Evolutionary conservation across 2,329 filamentous ascomycete genomes (phyloP).

Genomic region (Fusarium verticillioides): DNA sequence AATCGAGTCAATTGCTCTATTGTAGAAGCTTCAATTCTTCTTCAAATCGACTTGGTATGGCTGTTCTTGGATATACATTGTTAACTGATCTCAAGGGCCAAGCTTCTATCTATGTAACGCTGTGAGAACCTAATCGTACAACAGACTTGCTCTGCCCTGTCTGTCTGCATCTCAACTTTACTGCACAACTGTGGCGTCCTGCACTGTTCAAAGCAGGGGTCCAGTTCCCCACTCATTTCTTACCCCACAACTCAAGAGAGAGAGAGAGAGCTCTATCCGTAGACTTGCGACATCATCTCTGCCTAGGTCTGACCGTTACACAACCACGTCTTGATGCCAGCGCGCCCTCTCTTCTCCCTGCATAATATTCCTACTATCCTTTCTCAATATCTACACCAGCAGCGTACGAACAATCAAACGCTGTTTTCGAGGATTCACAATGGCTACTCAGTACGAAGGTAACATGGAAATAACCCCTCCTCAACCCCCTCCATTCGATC

Average conservation of each 20-base stretch:
- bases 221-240: slow-evolving; percentile 4
- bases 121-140: slow-evolving; percentile 21
- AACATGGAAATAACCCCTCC: slow-evolving; percentile 18
- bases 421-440: slow-evolving; percentile 44
- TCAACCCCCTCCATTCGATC: slow-evolving; percentile 7
- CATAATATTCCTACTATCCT: not conserved
- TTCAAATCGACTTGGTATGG: not conserved
- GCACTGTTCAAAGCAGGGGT: slow-evolving; percentile 1
- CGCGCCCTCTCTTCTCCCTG: not conserved
- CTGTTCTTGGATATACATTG: too few species aligned
- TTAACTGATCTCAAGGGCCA: not conserved
- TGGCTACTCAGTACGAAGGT: slow-evolving; percentile 70
- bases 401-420: not conserved
- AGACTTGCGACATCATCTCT: slow-evolving; percentile 39
- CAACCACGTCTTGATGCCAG: slow-evolving; percentile 17
- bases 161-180: not conserved
- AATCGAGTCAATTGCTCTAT: not conserved
- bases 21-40: not conserved
- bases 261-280: not conserved
- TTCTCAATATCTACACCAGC: not conserved
- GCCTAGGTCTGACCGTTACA: slow-evolving; percentile 30
- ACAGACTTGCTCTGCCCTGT: not conserved
- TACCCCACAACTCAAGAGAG: slow-evolving; percentile 19
- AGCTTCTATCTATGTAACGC: slow-evolving; percentile 1
- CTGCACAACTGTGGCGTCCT: not conserved